Base-by-base conservation (phyloP, 305 asterid genomes). In the Ilex paraguariensis region DNA sequence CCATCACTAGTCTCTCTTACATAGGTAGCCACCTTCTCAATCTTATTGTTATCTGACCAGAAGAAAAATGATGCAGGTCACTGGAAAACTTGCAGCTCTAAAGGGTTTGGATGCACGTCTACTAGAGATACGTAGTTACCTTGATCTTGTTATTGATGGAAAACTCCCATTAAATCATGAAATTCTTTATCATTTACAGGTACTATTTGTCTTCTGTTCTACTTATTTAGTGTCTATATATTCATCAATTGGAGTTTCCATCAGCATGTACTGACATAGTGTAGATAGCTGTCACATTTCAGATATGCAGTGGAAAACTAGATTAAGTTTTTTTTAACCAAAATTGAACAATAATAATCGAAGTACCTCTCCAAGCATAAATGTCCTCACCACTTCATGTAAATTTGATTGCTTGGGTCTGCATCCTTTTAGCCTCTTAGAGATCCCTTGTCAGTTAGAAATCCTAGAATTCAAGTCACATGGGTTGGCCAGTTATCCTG, bases 111-210 rank as follows among this genome's bases (percentile, higher is more conserved):
- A 90, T 80, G 96, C 95, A 48, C 86, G 98, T 39, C 75, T 92
- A 61, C 83, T 79, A 79, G 97, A 92, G 77, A 90, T 92, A 57
- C 78, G 95, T n/a, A 67, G 81, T 66, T 92, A 92, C 76, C 96
- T 92, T 40, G 95, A 82, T 65, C 82, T 85, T 65, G 97, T 92
- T 63, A 76, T 87, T 79, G 91, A 82, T 62, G 96, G 87, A 67
- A 87, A 81, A 81, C 96, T 92, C 59, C 98, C 98, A 7, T 73
- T 92, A 56, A 92, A 92, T 80, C 98, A 92, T 56, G 98, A 92
- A 75, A 92, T 92, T 71, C 87, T 92, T 39, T 90, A 87, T 78
- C 97, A 92, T 79, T 81, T 93, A 60, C 98, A 93, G 98, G 98
- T 93, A 62, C 58, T 9, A 44, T 32, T 68, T 56, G 16, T 33